Base-by-base conservation (phyloP, 164 flowering plant species). In the Tinospora cordifolia region DNA sequence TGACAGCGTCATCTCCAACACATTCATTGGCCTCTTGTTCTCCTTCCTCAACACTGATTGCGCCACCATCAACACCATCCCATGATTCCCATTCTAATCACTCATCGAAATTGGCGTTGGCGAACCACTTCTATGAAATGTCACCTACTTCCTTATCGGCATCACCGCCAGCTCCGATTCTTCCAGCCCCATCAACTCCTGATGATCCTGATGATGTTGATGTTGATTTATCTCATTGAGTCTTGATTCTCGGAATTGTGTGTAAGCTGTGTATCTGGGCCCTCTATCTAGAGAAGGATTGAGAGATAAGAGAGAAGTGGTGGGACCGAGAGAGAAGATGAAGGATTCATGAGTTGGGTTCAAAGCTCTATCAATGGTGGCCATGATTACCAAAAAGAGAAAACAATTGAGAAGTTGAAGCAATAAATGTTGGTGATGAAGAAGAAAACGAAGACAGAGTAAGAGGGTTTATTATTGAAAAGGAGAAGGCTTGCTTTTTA, bases 41-140 rank as follows among this genome's bases (percentile, higher is more conserved):
- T 91, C 97, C 60, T 91, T 91, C 74, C 93, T 73, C 77, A 88
- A 94, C 75, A 91, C 97, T 0, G 95, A 91, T 26, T 80, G 91
- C 17, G 90, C 83, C 66, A 91, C 74, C 68, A 78, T 57, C 24
- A 87, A 83, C 39, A 24, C 60, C 25, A 34, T 21, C 60, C 25
- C 46, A 64, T 22, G 25, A 19, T 11, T 21, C 13, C 51, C 17
- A 21, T 10, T 51, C 14, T 25, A 3, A 66, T 8, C 22, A 40
- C 11, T 19, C 40, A 15, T 21, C 4, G 34, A 24, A 24, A 5
- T 25, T 7, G 36, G 36, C 75, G 46, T 25, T 0, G 60, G 47
- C 69, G 73, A 75, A 39, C 49, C 54, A 22, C 57, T 38, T 8
- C 54, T 72, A 38, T 76, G 84, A 71, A 87, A 84, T 41, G 77